These are phyloP conservation scores for Lophiostoma macrostomum DNA, from an alignment of 495 filamentous ascomycete genomes.

Conservation along the genomic window DNA sequence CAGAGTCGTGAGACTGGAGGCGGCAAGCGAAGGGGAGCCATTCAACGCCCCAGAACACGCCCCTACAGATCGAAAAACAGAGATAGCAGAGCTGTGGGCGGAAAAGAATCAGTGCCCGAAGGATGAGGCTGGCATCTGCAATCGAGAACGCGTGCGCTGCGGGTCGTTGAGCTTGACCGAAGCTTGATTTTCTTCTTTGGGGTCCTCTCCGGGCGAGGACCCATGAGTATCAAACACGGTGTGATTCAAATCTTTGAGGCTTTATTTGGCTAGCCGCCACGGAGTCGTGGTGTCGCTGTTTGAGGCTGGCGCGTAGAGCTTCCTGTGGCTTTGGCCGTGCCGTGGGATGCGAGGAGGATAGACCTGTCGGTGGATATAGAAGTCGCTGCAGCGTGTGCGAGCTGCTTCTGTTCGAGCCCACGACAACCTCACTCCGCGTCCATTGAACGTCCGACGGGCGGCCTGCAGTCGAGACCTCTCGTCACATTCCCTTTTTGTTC, in stretches of 20 bases:
- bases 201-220: neutral
- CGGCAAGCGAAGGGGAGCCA: neutral
- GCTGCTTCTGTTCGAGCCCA: conserved; percentile 4
- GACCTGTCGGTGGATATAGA: conserved; percentile 14
- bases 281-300: conserved; percentile 17
- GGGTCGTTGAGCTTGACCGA: conserved; percentile 14
- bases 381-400: neutral
- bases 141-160: conserved; percentile 1
- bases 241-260: conserved; percentile 25
- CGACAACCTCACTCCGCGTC: neutral
- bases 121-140: conserved; percentile 4
- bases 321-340: conserved; percentile 19
- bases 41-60: neutral
- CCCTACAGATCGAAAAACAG: neutral
- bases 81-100: neutral
- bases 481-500: conserved; percentile 13
- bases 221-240: conserved; percentile 23
- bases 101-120: conserved; percentile 4
- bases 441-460: conserved; percentile 5
- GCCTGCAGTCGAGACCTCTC: conserved; percentile 13
- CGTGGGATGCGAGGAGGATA: conserved; percentile 1
- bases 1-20: conserved; percentile 12
- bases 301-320: conserved; percentile 29
- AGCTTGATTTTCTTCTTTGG: conserved; percentile 15
- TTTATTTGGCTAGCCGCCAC: conserved; percentile 25